Base-by-base conservation (phyloP, 176 grass and related monocot species). In the Paspalum vaginatum region DNA sequence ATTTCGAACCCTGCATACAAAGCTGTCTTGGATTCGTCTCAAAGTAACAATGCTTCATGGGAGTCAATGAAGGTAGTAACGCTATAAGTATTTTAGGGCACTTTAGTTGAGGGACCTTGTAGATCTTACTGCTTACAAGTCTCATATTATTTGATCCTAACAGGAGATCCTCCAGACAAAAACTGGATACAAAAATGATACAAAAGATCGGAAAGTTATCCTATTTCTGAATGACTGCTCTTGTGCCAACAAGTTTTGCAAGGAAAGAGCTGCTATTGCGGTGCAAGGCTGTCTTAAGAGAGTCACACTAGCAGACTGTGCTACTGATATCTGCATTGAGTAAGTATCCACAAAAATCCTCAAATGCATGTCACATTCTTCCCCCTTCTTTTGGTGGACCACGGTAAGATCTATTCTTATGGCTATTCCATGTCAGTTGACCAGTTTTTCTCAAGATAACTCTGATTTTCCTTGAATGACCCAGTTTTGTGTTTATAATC, bases 31-130 rank as follows among this genome's bases (percentile, higher is more conserved):
- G 95, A 98, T 77, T 83, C 95, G 25, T 98, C 95, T 43, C 92
- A 91, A 67, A 95, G 90, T 80, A 98, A 95, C 84, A 98, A 98
- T 80, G 91, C 95, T 51, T 98, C 95, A 38, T 98, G 95, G 95
- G 95, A 94, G 62, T 75, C 78, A 13, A 98, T 98, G 95, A 98
- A 98, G 88, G 95, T 98, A 82, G 65, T 70, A 76, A 12, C 10
- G 9, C 27, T 79, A 26, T 41, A 32, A 47, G 79, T 32, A 17
- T 64, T 47, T 83, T 62, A 77, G 65, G 61, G 25, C 76, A 63
- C 76, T 72, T 51, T 80, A 76, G 59, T 32, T 74, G 13, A 83
- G 68, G 10, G 49, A 65, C 74, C 20, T 66, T 65, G 1, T 50
- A 70, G 21, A 40, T 76, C n/a, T 27, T 77, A 78, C 57, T 79